These are phyloP conservation scores for Metschnikowia vanudenii DNA, from an alignment of 805 yeast species.

Conservation along the genomic window DNA sequence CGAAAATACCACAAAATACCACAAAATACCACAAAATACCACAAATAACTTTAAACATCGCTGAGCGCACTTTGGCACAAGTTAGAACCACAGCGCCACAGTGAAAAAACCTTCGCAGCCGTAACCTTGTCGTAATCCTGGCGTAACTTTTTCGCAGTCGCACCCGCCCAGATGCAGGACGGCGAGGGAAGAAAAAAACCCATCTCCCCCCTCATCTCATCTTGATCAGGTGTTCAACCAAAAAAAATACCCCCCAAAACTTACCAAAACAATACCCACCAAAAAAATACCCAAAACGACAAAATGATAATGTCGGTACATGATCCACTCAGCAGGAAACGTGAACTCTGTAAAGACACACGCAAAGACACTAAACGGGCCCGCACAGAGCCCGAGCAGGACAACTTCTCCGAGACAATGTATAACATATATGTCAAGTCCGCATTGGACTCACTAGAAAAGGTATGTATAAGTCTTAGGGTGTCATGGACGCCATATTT, in stretches of 20 bases:
- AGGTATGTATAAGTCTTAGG: slow-evolving; percentile 44
- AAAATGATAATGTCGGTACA: slow-evolving; percentile 40
- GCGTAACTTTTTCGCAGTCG: no score
- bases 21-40: no score
- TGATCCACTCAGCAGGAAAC: slow-evolving; percentile 37
- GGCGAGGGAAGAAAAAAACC: slow-evolving; percentile 2
- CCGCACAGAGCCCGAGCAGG: slow-evolving; percentile 18
- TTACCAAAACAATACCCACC: no score
- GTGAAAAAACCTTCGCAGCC: no score
- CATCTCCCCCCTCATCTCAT: slow-evolving; percentile 12
- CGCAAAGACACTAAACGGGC: slow-evolving; percentile 21
- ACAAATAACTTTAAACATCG: no score
- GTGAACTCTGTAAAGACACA: slow-evolving; percentile 21
- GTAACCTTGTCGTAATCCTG: no score
- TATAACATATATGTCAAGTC: slow-evolving; percentile 52
- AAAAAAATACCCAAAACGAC: background rate
- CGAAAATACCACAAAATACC: no score
- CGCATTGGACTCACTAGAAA: slow-evolving; percentile 69
- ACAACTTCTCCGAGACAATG: slow-evolving; percentile 36
- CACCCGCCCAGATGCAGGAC: no score
- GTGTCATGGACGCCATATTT: no score
- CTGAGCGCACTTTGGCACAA: no score
- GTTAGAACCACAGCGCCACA: background rate
- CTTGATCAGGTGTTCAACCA: slow-evolving; percentile 1
- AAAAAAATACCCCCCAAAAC: no score